phyloP scores from a whole-genome alignment of 2,329 filamentous ascomycete genomes.

The Cordyceps pruinosa region DNA sequence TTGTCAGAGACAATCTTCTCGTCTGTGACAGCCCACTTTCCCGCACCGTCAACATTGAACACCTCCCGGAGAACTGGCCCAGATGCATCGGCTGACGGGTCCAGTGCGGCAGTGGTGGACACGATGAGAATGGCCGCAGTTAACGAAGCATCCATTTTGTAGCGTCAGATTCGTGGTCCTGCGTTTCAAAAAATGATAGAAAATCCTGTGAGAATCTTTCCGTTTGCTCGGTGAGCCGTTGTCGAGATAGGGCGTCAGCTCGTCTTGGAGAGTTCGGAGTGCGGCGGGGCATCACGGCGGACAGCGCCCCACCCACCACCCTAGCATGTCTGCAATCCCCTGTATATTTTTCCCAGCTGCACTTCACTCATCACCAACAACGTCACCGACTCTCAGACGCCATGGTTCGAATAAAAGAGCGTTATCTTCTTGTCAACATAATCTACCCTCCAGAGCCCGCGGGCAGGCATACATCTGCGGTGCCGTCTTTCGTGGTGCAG shows the following conservation, averaged over 20 bases:
- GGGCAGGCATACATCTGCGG: constrained; percentile 26
- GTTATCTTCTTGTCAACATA: constrained; percentile 92
- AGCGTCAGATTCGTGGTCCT: no score
- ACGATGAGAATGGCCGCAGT: constrained; percentile 76
- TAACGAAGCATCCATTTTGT: constrained; percentile 36
- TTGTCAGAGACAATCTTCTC: constrained; percentile 76
- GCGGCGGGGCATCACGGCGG: not conserved
- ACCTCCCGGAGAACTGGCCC: constrained; percentile 59
- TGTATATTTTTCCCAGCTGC: not conserved
- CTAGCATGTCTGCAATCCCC: not conserved
- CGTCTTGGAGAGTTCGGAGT: not conserved
- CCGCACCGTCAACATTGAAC: constrained; percentile 58
- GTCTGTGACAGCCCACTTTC: constrained; percentile 63
- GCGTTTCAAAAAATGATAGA: no score
- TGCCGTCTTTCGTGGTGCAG: constrained; percentile 62
- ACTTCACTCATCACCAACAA: not conserved
- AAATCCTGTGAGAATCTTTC: no score
- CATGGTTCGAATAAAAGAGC: constrained; percentile 95
- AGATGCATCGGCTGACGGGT: constrained; percentile 73
- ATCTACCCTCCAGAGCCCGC: constrained; percentile 63
- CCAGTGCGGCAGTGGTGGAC: constrained; percentile 79
- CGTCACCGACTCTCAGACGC: not conserved
- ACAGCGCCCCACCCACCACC: not conserved
- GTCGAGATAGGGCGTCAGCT: not conserved
- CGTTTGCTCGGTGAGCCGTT: not conserved